A percentile compares a stretch with the other conserved stretches of the same genome.
phyloP scores from a whole-genome alignment of 2,329 filamentous ascomycete genomes.

The Talaromyces amestolkiae region DNA sequence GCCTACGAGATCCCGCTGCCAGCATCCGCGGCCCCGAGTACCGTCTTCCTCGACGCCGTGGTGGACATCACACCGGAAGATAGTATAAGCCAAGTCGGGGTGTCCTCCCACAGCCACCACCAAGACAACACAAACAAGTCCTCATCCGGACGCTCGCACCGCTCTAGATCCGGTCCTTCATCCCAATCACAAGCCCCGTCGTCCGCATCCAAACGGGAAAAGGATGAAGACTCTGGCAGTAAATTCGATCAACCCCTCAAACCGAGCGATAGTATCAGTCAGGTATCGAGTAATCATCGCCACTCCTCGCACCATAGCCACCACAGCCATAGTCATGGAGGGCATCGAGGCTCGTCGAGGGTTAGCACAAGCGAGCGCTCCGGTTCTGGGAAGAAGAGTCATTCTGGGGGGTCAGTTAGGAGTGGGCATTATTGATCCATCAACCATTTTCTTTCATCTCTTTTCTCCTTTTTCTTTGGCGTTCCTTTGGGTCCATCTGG shows the following conservation, averaged over 20 bases:
- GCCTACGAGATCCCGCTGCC: conserved; percentile 31
- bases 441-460: not conserved
- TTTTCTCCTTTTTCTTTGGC: not conserved
- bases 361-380: not conserved
- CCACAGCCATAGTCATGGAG: not conserved
- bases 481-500: not conserved
- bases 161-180: conserved; percentile 25
- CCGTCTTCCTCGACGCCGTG: conserved; percentile 26
- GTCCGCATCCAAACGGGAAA: conserved; percentile 28
- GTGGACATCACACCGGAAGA: conserved; percentile 68
- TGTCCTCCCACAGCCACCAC: conserved; percentile 22
- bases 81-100: conserved; percentile 68
- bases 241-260: conserved; percentile 40
- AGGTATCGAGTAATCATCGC: conserved; percentile 32
- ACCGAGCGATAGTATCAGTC: conserved; percentile 42
- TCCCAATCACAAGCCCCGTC: conserved; percentile 21
- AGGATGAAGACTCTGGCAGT: not conserved
- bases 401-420: conserved; percentile 1
- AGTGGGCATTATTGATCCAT: not conserved
- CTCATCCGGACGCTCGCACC: conserved; percentile 23
- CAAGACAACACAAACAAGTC: conserved; percentile 23
- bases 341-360: not conserved
- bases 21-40: conserved; percentile 32
- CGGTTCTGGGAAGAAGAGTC: not conserved
- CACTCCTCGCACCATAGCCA: not conserved